Conservation (phyloP, 148 eudicot species). For the Nepenthes mirabilis region DNA sequence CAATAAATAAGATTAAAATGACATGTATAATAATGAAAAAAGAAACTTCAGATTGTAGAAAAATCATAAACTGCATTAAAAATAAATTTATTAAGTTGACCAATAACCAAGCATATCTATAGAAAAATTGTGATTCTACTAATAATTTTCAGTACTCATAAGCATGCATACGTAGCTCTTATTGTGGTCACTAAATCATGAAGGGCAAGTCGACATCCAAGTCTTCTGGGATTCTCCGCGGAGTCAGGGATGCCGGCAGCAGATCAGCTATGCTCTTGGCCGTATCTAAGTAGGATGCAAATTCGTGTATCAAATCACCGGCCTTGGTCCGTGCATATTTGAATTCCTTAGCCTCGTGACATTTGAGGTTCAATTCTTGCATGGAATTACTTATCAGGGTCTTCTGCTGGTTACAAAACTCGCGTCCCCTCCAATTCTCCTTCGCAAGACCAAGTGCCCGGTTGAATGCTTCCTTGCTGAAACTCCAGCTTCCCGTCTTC, state of each 20-base stretch:
- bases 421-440: background rate
- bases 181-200: conserved; percentile 1
- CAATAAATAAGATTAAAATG: too few species aligned
- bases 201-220: conserved; percentile 21
- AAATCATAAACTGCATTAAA: too few species aligned
- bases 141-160: too few species aligned
- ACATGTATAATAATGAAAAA: too few species aligned
- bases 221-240: conserved; percentile 11
- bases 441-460: background rate
- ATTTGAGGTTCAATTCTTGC: conserved; percentile 7
- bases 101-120: too few species aligned
- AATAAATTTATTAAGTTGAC: too few species aligned
- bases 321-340: background rate
- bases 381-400: background rate
- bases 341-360: background rate
- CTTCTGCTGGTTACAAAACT: background rate
- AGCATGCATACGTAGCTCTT: too few species aligned
- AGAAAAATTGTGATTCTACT: too few species aligned
- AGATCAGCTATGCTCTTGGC: conserved; percentile 15
- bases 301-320: background rate
- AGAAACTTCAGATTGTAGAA: too few species aligned
- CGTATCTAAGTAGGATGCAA: conserved; percentile 13
- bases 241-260: conserved; percentile 9
- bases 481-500: conserved; percentile 27
- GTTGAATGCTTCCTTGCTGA: conserved; percentile 5